These are phyloP conservation scores for Linderina pennispora DNA, from an alignment of 192 early-diverging fungal genomes.

Conservation along the genomic window DNA sequence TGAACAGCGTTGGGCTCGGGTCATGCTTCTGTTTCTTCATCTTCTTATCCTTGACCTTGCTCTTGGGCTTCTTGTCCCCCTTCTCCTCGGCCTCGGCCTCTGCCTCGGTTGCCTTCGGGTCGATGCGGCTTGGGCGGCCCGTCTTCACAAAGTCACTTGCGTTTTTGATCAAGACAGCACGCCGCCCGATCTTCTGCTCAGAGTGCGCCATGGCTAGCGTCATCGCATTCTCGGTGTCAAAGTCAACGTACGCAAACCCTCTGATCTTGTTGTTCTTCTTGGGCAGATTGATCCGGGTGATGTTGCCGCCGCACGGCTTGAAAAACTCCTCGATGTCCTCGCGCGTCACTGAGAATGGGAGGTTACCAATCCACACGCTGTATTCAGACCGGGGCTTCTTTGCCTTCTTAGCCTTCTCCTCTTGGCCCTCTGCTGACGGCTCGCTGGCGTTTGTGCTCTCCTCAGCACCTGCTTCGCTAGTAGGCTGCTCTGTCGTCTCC, in stretches of 20 bases:
- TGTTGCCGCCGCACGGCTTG: conserved; percentile 29
- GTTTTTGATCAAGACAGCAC: conserved; percentile 62
- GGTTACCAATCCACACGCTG: conserved; percentile 69
- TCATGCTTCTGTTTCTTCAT: conserved; percentile 47
- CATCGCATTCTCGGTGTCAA: conserved; percentile 49
- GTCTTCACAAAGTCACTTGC: conserved; percentile 57
- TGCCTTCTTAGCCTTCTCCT: conserved; percentile 42
- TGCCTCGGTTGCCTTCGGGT: conserved; percentile 7
- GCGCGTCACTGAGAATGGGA: conserved; percentile 53
- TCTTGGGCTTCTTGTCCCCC: conserved; percentile 12
- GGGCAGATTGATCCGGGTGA: conserved; percentile 39
- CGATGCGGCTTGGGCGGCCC: conserved; percentile 40
- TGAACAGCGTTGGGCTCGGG: conserved; percentile 59
- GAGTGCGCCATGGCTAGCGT: conserved; percentile 56
- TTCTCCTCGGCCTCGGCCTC: neutral
- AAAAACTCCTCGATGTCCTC: conserved; percentile 56
- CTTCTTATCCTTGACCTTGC: conserved; percentile 29
- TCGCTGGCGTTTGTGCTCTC: conserved; percentile 38
- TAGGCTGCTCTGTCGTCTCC: neutral
- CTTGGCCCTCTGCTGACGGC: conserved; percentile 30
- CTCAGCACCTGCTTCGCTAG: conserved; percentile 4
- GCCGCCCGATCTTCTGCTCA: conserved; percentile 53
- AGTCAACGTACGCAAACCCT: conserved; percentile 71
- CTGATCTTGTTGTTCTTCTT: conserved; percentile 34
- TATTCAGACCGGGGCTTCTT: conserved; percentile 51